phyloP scores from a whole-genome alignment of 208 protist genomes.

The Leishmania martiniquensis region DNA sequence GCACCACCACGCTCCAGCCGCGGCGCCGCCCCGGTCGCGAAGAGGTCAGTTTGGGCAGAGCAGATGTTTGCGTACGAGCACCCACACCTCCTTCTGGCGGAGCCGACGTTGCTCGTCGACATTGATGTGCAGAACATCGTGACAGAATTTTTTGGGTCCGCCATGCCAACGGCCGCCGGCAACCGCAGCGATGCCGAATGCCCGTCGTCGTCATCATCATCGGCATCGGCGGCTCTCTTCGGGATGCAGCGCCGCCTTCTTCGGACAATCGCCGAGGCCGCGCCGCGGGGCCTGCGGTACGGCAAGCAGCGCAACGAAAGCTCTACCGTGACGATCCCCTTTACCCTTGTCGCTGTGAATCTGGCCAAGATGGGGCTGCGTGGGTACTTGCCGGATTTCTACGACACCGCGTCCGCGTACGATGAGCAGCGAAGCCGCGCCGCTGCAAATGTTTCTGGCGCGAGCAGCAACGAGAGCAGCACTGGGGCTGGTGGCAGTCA shows the following conservation, averaged over 20 bases:
- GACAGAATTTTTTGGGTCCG: slow-evolving; percentile 8
- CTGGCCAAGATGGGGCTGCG: slow-evolving; percentile 24
- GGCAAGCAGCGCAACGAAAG: slow-evolving; percentile 20
- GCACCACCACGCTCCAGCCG: background rate
- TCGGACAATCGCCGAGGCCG: slow-evolving; percentile 14
- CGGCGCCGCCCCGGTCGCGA: background rate
- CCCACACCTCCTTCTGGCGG: slow-evolving; percentile 19
- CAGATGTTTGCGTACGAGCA: slow-evolving; percentile 35
- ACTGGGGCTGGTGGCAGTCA: background rate
- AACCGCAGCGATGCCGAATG: background rate
- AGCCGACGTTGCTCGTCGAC: slow-evolving; percentile 25
- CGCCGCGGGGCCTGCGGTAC: slow-evolving; percentile 26
- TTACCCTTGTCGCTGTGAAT: slow-evolving; percentile 23
- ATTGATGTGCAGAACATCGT: slow-evolving; percentile 22
- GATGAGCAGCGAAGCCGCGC: background rate
- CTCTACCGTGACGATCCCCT: slow-evolving; percentile 14
- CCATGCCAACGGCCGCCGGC: background rate
- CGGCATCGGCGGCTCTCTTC: slow-evolving; percentile 7
- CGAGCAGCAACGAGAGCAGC: background rate
- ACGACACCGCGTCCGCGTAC: slow-evolving; percentile 19
- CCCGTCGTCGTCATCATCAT: background rate
- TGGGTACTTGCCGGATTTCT: slow-evolving; percentile 29
- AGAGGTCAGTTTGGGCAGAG: slow-evolving; percentile 26
- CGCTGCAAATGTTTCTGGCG: background rate
- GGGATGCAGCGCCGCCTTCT: slow-evolving; percentile 26